Conservation (phyloP, 2,329 filamentous ascomycete species). For the Colletotrichum sp. region DNA sequence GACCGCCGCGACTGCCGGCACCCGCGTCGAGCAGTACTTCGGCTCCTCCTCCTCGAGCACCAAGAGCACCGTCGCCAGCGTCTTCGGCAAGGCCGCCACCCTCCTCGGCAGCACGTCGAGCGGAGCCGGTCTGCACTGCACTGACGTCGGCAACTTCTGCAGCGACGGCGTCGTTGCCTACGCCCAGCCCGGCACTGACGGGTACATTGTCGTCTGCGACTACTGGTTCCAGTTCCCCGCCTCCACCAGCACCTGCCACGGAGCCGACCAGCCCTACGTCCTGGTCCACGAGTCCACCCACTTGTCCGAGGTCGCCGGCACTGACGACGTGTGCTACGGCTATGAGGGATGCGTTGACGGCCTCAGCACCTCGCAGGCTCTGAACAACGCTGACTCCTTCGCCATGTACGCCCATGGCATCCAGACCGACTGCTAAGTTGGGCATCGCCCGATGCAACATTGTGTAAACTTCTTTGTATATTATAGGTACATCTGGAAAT, state of each 20-base stretch:
- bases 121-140: conserved; percentile 56
- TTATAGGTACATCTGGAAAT: neutral
- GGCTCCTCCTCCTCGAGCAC: conserved; percentile 48
- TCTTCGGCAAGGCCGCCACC: conserved; percentile 48
- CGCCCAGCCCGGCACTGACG: conserved; percentile 55
- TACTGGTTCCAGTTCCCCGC: conserved; percentile 61
- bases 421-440: neutral
- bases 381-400: conserved; percentile 23
- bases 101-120: conserved; percentile 48
- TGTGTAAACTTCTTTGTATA: neutral
- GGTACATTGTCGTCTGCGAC: conserved; percentile 66
- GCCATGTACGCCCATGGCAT: conserved; percentile 19
- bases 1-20: conserved; percentile 37
- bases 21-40: conserved; percentile 61
- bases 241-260: conserved; percentile 58
- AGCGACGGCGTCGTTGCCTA: conserved; percentile 59
- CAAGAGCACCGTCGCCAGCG: conserved; percentile 49
- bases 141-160: conserved; percentile 54
- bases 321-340: conserved; percentile 32
- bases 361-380: conserved; percentile 6
- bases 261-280: conserved; percentile 59
- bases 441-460: neutral
- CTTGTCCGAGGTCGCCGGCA: conserved; percentile 60
- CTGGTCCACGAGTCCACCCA: conserved; percentile 71
- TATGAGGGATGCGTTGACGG: conserved; percentile 26